phyloP scores from a whole-genome alignment of 495 filamentous ascomycete species.

The Podospora anserina region DNA sequence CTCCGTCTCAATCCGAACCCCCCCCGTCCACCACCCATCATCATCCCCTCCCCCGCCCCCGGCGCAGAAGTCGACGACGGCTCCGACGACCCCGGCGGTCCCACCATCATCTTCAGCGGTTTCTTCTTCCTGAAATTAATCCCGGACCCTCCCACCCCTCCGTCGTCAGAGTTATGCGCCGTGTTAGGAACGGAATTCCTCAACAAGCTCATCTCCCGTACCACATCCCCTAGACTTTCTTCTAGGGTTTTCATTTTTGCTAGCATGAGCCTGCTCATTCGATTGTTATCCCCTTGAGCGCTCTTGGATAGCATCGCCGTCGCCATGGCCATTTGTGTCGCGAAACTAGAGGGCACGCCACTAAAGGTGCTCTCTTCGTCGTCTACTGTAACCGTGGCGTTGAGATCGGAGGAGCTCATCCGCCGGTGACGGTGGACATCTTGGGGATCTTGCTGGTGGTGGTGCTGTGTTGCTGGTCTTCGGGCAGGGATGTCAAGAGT shows the following conservation, averaged over 20 bases:
- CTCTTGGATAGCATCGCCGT: slow-evolving; percentile 42
- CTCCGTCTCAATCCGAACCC: not conserved
- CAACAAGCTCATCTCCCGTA: slow-evolving; percentile 76
- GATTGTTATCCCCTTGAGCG: slow-evolving; percentile 55
- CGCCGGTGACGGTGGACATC: not conserved
- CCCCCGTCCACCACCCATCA: not conserved
- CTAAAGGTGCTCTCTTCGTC: slow-evolving; percentile 56
- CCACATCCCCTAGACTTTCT: slow-evolving; percentile 76
- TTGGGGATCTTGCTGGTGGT: slow-evolving; percentile 17
- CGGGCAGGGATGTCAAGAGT: slow-evolving; percentile 29
- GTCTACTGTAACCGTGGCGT: not conserved
- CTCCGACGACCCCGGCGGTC: slow-evolving; percentile 5
- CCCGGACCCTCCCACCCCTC: slow-evolving; percentile 22
- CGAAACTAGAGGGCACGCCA: slow-evolving; percentile 69
- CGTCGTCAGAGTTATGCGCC: slow-evolving; percentile 40
- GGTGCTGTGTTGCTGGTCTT: not conserved
- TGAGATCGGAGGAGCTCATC: not conserved
- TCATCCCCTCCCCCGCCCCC: not conserved
- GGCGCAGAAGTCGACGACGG: not conserved
- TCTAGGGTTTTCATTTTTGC: slow-evolving; percentile 89
- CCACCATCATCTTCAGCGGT: slow-evolving; percentile 1
- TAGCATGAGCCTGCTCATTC: slow-evolving; percentile 79
- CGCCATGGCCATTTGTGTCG: slow-evolving; percentile 73
- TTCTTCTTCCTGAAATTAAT: slow-evolving; percentile 11
- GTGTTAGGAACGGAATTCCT: slow-evolving; percentile 41